phyloP scores from a whole-genome alignment of 306 rosid genomes.

The Psophocarpus tetragonolobus region DNA sequence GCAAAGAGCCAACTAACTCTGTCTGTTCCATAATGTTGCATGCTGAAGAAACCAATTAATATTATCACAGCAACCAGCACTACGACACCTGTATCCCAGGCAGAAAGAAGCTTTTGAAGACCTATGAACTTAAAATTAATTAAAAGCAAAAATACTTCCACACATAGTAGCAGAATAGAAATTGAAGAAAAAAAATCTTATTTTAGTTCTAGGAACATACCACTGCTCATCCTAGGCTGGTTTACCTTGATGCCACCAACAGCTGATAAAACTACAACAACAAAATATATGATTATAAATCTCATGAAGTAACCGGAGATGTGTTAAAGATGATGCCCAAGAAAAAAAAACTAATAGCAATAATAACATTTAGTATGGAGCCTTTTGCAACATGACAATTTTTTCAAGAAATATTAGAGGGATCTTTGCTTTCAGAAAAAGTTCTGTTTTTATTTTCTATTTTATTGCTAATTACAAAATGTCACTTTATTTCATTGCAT shows the following conservation, averaged over 20 bases:
- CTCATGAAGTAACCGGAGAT: slow-evolving; percentile 26
- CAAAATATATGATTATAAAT: slow-evolving; percentile 36
- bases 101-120: slow-evolving; percentile 34
- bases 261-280: slow-evolving; percentile 83
- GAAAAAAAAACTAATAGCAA: neutral
- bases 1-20: slow-evolving; percentile 99
- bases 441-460: neutral
- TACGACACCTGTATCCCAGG: slow-evolving; percentile 64
- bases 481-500: neutral
- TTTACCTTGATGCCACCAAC: slow-evolving; percentile 97
- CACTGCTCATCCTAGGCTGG: slow-evolving; percentile 57
- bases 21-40: slow-evolving; percentile 97
- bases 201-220: slow-evolving; percentile 50
- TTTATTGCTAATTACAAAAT: neutral
- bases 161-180: slow-evolving; percentile 8
- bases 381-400: slow-evolving; percentile 5
- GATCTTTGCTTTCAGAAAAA: neutral
- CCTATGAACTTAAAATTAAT: slow-evolving; percentile 8
- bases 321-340: neutral
- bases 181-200: slow-evolving; percentile 26
- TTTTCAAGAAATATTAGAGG: neutral
- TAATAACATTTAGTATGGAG: neutral
- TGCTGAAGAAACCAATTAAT: slow-evolving; percentile 83
- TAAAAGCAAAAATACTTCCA: neutral
- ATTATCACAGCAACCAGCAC: slow-evolving; percentile 85